These are phyloP conservation scores for Aureobasidium uvarum DNA, from an alignment of 2,329 filamentous ascomycete genomes.

Conservation along the genomic window DNA sequence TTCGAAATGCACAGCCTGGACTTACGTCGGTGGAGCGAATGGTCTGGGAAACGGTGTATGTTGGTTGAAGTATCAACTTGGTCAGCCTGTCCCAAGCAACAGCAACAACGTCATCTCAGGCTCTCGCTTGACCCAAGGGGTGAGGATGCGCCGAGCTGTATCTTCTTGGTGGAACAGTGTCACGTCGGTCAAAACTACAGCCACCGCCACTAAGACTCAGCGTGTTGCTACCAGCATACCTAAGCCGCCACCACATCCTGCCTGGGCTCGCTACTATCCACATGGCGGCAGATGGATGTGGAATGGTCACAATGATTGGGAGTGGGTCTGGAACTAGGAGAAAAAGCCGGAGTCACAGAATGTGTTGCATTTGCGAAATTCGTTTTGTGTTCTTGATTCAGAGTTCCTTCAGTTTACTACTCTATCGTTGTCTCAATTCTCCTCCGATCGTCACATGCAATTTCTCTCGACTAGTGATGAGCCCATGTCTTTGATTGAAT, in stretches of 20 bases:
- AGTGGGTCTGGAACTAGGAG: constrained; percentile 10
- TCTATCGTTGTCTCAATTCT: not conserved
- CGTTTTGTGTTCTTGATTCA: not conserved
- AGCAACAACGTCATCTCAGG: constrained; percentile 21
- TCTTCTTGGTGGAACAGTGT: constrained; percentile 15
- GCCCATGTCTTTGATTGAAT: not conserved
- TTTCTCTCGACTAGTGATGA: not conserved
- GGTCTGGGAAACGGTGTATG: not conserved
- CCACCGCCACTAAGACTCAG: constrained; percentile 1
- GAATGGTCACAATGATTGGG: constrained; percentile 17
- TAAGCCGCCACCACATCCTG: not conserved
- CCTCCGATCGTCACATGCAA: not conserved
- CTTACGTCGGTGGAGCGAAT: constrained; percentile 27
- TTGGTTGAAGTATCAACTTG: constrained; percentile 29
- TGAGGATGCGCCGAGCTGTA: constrained; percentile 14
- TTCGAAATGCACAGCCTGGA: constrained; percentile 28
- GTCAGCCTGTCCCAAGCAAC: constrained; percentile 4
- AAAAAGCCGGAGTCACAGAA: too few relatives aligned
- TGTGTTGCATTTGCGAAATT: not conserved
- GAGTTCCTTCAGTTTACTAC: not conserved
- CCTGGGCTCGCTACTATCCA: constrained; percentile 9
- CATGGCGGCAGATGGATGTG: constrained; percentile 21
- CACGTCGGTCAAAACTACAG: not conserved
- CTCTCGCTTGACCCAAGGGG: constrained; percentile 6
- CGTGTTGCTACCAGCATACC: not conserved